These are phyloP conservation scores for Glycine latifolia DNA, from an alignment of 306 rosid genomes.

Conservation along the genomic window DNA sequence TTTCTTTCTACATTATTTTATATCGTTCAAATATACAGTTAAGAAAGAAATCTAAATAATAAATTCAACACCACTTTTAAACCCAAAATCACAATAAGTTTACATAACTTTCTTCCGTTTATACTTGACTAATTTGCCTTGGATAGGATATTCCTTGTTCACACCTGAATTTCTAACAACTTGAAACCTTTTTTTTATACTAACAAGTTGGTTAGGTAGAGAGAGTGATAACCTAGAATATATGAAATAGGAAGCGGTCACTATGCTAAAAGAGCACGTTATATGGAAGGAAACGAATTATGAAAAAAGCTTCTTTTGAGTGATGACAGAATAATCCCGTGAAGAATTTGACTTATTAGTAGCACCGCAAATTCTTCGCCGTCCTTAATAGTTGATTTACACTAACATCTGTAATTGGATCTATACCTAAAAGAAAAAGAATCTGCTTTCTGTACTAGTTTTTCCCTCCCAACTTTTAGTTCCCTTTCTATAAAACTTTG, in stretches of 20 bases:
- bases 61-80: background rate
- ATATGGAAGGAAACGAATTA: background rate
- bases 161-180: background rate
- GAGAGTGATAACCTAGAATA: background rate
- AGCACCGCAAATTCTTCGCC: slow-evolving; percentile 4
- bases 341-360: background rate
- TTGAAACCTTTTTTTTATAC: background rate
- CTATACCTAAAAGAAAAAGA: slow-evolving; percentile 22
- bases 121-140: background rate
- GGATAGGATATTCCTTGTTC: background rate
- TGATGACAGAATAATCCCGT: slow-evolving; percentile 15
- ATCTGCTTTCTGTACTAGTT: background rate
- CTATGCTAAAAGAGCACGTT: background rate
- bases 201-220: slow-evolving; percentile 10
- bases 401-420: slow-evolving; percentile 14
- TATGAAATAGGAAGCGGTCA: background rate
- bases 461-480: background rate
- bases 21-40: too few relatives aligned
- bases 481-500: background rate
- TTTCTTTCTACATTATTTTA: background rate
- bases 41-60: background rate
- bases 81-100: background rate
- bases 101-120: background rate
- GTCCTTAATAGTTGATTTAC: background rate
- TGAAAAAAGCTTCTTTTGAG: slow-evolving; percentile 15